A percentile compares a stretch with the other conserved stretches of the same genome.
Evolutionary conservation across 1,139 yeast genomes (phyloP).

Genomic region (Lodderomyces parapsilosis): DNA sequence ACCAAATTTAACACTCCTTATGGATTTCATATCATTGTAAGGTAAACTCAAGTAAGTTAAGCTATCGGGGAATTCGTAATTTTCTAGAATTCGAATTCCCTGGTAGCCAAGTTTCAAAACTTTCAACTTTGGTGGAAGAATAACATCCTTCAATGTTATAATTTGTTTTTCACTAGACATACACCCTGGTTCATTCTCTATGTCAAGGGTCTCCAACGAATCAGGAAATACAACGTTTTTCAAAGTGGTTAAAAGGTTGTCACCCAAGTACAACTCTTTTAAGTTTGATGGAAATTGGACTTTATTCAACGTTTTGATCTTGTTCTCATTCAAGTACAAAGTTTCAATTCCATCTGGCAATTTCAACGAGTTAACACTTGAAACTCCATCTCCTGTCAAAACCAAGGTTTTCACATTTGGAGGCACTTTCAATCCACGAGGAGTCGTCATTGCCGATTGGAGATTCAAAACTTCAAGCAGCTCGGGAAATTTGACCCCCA

Average conservation of each 20-base stretch:
- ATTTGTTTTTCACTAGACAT: constrained; percentile 44
- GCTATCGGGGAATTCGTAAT: constrained; percentile 38
- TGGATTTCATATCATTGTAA: constrained; percentile 40
- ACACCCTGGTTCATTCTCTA: constrained; percentile 43
- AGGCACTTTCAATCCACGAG: constrained; percentile 46
- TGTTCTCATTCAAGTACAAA: constrained; percentile 39
- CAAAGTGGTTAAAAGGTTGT: constrained; percentile 43
- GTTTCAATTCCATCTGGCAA: constrained; percentile 41
- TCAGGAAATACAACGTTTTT: constrained; percentile 45
- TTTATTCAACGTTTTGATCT: constrained; percentile 46
- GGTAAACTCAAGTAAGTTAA: constrained; percentile 35
- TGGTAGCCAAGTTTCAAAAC: constrained; percentile 42
- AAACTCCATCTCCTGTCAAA: constrained; percentile 43
- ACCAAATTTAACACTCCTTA: constrained; percentile 40
- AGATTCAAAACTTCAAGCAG: constrained; percentile 35
- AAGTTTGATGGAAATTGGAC: constrained; percentile 40
- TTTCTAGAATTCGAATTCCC: constrained; percentile 38
- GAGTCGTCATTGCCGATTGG: constrained; percentile 48
- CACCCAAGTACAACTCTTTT: constrained; percentile 41
- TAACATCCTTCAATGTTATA: constrained; percentile 43
- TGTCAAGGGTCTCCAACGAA: constrained; percentile 37
- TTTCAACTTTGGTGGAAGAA: constrained; percentile 36
- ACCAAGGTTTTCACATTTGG: constrained; percentile 29
- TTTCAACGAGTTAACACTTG: constrained; percentile 47
- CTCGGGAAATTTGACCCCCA: constrained; percentile 48